These are phyloP conservation scores for Candida ficus DNA, from an alignment of 805 yeast species.

Conservation along the genomic window DNA sequence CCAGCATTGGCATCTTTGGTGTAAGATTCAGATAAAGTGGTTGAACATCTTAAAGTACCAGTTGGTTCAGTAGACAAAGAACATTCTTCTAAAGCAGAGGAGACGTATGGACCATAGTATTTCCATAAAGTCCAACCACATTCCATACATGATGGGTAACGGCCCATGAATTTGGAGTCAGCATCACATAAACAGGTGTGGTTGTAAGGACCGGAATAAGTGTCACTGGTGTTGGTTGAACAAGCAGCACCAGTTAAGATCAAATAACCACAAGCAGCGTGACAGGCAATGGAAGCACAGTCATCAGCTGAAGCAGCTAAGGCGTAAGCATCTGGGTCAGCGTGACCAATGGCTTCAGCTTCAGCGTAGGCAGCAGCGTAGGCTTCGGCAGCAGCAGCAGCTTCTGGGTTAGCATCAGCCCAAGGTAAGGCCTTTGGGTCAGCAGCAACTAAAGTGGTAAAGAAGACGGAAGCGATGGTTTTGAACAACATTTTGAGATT, in stretches of 20 bases:
- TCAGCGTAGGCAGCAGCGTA: constrained; percentile 7
- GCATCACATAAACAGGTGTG: constrained; percentile 19
- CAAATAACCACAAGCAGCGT: constrained; percentile 7
- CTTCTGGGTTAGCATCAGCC: constrained; percentile 9
- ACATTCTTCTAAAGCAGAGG: constrained; percentile 24
- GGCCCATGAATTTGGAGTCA: constrained; percentile 14
- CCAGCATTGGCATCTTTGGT: constrained; percentile 4
- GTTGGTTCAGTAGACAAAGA: constrained; percentile 25
- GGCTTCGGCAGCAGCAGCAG: constrained; percentile 8
- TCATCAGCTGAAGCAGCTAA: constrained; percentile 7
- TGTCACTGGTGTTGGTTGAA: neutral
- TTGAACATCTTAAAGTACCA: no score
- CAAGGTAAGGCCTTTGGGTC: no score
- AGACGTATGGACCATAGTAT: constrained; percentile 25
- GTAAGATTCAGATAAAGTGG: no score
- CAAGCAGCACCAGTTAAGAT: constrained; percentile 2
- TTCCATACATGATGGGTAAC: constrained; percentile 25
- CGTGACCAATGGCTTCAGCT: constrained; percentile 6
- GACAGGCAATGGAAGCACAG: constrained; percentile 7
- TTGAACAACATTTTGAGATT: neutral
- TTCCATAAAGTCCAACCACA: constrained; percentile 34
- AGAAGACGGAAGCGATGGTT: neutral
- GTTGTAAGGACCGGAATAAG: constrained; percentile 5
- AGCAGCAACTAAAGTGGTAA: no score
- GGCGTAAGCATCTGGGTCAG: constrained; percentile 7